A percentile compares a stretch with the other conserved stretches of the same genome.
These are phyloP conservation scores for Phaeosphaeria sp. DNA, from an alignment of 2,329 filamentous ascomycete species.

Conservation along the genomic window DNA sequence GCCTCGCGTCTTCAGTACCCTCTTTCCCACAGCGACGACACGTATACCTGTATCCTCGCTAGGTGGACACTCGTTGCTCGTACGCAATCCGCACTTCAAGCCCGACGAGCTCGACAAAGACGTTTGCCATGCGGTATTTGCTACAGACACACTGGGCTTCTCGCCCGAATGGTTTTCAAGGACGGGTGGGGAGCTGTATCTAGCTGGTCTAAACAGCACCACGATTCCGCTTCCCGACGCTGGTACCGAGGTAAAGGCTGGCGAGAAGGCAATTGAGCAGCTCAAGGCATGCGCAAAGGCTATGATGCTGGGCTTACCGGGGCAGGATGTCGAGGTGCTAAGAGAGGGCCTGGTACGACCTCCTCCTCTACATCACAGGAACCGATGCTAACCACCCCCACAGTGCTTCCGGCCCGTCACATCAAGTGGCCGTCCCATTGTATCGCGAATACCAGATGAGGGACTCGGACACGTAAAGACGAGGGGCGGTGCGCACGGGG, in stretches of 20 bases:
- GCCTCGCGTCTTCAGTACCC: constrained; percentile 64
- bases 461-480: constrained; percentile 61
- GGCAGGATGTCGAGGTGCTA: constrained; percentile 66
- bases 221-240: constrained; percentile 65
- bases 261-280: constrained; percentile 55
- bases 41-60: constrained; percentile 66
- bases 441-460: constrained; percentile 64
- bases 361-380: background rate
- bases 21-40: constrained; percentile 66
- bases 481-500: constrained; percentile 56
- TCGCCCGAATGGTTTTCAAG: constrained; percentile 76
- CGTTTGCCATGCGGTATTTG: constrained; percentile 73
- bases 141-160: constrained; percentile 63
- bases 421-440: constrained; percentile 66
- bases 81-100: constrained; percentile 65
- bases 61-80: constrained; percentile 74
- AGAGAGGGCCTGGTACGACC: constrained; percentile 62
- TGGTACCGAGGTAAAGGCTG: constrained; percentile 59
- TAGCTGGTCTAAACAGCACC: constrained; percentile 73
- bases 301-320: constrained; percentile 55
- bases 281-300: constrained; percentile 58
- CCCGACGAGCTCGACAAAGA: constrained; percentile 49
- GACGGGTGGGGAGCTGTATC: constrained; percentile 71
- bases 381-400: constrained; percentile 4
- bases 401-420: constrained; percentile 76